Percentiles rank a stretch among this genome's conserved stretches.
phyloP scores from a whole-genome alignment of 352 stramenopile genomes.

The Globisporangium polare region DNA sequence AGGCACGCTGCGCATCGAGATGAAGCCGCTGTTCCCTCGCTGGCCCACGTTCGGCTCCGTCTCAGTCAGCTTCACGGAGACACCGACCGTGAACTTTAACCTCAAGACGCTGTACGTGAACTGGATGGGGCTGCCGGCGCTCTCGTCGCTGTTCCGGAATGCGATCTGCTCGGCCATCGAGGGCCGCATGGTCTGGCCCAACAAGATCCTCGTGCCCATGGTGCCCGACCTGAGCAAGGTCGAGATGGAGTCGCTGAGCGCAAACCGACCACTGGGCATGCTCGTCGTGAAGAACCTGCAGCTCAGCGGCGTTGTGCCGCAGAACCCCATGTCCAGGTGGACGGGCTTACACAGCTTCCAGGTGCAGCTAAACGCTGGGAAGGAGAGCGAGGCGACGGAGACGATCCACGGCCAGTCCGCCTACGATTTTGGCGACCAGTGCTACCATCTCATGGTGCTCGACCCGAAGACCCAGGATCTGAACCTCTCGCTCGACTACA shows the following conservation, averaged over 20 bases:
- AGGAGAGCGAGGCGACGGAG: conserved; percentile 26
- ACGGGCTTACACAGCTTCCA: conserved; percentile 32
- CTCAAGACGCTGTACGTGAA: conserved; percentile 39
- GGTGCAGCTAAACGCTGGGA: conserved; percentile 26
- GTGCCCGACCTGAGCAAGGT: conserved; percentile 43
- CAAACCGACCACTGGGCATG: conserved; percentile 40
- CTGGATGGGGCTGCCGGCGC: conserved; percentile 38
- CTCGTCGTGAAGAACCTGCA: conserved; percentile 30
- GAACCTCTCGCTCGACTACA: conserved; percentile 34
- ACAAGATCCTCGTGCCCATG: conserved; percentile 40
- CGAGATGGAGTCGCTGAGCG: conserved; percentile 36
- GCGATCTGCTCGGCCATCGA: conserved; percentile 33
- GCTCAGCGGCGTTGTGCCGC: conserved; percentile 24
- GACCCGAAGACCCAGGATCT: conserved; percentile 42
- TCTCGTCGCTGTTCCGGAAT: conserved; percentile 38
- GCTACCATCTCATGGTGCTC: conserved; percentile 30
- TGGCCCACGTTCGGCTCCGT: conserved; percentile 40
- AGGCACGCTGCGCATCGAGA: conserved; percentile 33
- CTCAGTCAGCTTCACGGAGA: conserved; percentile 40
- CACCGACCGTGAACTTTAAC: conserved; percentile 42
- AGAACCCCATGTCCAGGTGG: conserved; percentile 27
- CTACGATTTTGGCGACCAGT: conserved; percentile 24
- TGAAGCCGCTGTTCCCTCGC: conserved; percentile 44
- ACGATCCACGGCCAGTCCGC: conserved; percentile 22
- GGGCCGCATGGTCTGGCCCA: conserved; percentile 33